A percentile compares a stretch with the other conserved stretches of the same genome.
phyloP scores from a whole-genome alignment of 352 stramenopile genomes.

The Phytopythium kandeliae region DNA sequence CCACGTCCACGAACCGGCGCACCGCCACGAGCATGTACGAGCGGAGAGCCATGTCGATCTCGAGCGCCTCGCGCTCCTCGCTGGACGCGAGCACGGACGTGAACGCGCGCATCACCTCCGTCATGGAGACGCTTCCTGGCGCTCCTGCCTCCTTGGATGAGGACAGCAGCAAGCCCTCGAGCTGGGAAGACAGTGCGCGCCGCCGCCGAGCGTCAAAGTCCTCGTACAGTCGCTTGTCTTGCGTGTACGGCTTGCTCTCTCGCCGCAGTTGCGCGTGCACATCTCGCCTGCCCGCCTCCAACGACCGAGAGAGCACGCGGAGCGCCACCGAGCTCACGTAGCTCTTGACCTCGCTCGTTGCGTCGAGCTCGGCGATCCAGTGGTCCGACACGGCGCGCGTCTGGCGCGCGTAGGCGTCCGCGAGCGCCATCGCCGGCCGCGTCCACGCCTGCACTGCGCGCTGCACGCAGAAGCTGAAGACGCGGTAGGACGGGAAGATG shows the following conservation, averaged over 20 bases:
- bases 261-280: slow-evolving; percentile 14
- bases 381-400: slow-evolving; percentile 15
- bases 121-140: slow-evolving; percentile 4
- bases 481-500: slow-evolving; percentile 20
- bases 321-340: slow-evolving; percentile 14
- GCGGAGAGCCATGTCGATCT: slow-evolving; percentile 28
- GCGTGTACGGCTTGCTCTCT: slow-evolving; percentile 33
- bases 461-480: slow-evolving; percentile 27
- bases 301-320: slow-evolving; percentile 7
- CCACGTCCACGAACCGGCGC: slow-evolving; percentile 24
- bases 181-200: slow-evolving; percentile 9
- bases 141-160: slow-evolving; percentile 2
- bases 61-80: slow-evolving; percentile 27
- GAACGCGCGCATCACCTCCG: slow-evolving; percentile 4
- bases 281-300: slow-evolving; percentile 8
- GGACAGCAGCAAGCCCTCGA: slow-evolving; percentile 10
- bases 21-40: slow-evolving; percentile 28
- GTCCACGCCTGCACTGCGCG: slow-evolving; percentile 25
- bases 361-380: slow-evolving; percentile 12
- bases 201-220: slow-evolving; percentile 20
- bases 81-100: slow-evolving; percentile 10
- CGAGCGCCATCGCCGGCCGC: slow-evolving; percentile 17
- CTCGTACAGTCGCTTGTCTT: slow-evolving; percentile 22
- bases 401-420: slow-evolving; percentile 16
- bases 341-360: slow-evolving; percentile 7